Percentiles rank a stretch among this genome's conserved stretches.
Conservation (phyloP, 2,329 filamentous ascomycete genomes). For the Pseudogymnoascus sp. region DNA sequence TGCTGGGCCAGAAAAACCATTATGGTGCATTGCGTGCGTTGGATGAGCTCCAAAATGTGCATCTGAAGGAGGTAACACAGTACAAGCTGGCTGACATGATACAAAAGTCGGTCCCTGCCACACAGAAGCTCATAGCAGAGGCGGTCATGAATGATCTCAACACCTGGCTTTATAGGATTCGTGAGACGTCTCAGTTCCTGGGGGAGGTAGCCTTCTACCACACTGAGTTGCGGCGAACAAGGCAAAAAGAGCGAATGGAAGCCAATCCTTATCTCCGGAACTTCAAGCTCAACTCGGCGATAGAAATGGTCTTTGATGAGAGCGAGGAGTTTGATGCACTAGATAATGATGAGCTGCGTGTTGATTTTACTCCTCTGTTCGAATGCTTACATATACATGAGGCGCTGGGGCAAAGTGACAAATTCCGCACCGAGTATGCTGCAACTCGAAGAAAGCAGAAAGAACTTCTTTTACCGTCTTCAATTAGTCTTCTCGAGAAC, state of each 20-base stretch:
- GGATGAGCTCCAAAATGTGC: constrained; percentile 92
- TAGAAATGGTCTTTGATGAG: constrained; percentile 92
- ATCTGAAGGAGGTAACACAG: constrained; percentile 87
- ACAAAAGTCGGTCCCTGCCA: constrained; percentile 87
- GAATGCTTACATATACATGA: constrained; percentile 96
- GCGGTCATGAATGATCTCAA: constrained; percentile 96
- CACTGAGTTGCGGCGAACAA: constrained; percentile 74
- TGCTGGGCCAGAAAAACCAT: constrained; percentile 87
- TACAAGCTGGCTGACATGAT: constrained; percentile 94
- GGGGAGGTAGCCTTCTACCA: constrained; percentile 96
- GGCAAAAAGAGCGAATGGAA: constrained; percentile 76
- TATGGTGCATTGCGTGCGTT: constrained; percentile 89
- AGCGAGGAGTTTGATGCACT: constrained; percentile 91
- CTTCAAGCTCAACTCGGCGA: constrained; percentile 90
- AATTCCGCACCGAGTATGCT: constrained; percentile 86
- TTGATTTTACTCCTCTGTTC: constrained; percentile 89
- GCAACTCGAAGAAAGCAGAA: constrained; percentile 85
- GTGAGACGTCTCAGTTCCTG: constrained; percentile 91
- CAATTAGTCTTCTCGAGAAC: constrained; percentile 69
- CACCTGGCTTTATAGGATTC: constrained; percentile 90
- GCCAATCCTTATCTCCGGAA: constrained; percentile 64
- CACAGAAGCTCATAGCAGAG: constrained; percentile 86
- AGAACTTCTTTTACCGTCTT: constrained; percentile 71
- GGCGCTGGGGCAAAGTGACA: constrained; percentile 83
- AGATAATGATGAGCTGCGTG: constrained; percentile 88